Conservation (phyloP, 768 basidiomycete species). For the Boletus tomentosulus region DNA sequence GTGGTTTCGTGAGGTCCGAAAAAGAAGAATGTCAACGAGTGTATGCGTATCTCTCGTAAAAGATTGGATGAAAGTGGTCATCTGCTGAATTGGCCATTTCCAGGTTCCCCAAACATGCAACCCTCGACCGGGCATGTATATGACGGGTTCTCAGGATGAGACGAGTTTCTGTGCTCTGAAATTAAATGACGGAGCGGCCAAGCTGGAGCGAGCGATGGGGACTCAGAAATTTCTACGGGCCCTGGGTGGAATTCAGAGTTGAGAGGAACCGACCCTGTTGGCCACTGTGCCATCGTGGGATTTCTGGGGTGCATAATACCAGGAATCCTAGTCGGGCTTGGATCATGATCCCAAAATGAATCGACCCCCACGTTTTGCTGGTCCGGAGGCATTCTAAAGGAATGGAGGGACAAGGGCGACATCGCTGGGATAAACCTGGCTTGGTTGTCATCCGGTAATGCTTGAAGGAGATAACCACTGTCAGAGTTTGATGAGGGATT, state of each 20-base stretch:
- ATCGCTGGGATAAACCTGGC: not conserved
- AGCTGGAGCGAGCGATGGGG: not conserved
- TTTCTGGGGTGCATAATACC: not conserved
- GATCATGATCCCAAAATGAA: constrained; percentile 2
- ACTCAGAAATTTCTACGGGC: not conserved
- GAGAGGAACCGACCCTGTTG: not conserved
- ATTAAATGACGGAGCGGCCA: not conserved
- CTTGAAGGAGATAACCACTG: not conserved
- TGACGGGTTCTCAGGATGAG: not conserved
- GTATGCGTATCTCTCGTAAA: not conserved
- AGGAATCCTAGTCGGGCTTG: not conserved
- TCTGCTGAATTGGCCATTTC: not conserved
- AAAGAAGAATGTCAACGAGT: not conserved
- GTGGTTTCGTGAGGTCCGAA: not conserved
- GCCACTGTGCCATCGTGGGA: constrained; percentile 4
- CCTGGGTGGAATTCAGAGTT: not conserved
- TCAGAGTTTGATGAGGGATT: not conserved
- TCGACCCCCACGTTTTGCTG: constrained; percentile 1
- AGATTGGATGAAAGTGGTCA: not conserved
- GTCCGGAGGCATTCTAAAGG: not conserved
- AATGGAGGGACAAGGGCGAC: not conserved
- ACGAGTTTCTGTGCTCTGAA: constrained; percentile 4
- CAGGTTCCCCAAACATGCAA: constrained; percentile 2
- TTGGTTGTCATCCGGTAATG: constrained; percentile 4
- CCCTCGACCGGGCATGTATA: constrained; percentile 1